Conservation (phyloP, 352 stramenopile species). For the Globisporangium radiosum region DNA sequence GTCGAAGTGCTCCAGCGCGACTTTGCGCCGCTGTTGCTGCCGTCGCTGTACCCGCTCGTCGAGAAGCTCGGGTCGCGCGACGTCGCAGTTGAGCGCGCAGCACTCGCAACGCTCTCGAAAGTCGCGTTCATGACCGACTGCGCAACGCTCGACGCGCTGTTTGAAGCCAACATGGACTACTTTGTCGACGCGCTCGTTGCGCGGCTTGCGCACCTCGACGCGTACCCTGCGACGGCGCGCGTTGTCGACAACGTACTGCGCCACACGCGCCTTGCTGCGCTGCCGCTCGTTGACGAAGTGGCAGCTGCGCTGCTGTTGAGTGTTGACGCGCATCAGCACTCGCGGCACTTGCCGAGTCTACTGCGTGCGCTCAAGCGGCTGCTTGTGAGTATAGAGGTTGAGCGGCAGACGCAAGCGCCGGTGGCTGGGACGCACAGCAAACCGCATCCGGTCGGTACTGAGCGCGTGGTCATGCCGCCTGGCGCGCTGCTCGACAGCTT, state of each 20-base stretch:
- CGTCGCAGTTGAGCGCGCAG: slow-evolving; percentile 58
- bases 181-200: slow-evolving; percentile 76
- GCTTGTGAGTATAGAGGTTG: slow-evolving; percentile 31
- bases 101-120: slow-evolving; percentile 60
- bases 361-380: slow-evolving; percentile 61
- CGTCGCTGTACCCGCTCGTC: slow-evolving; percentile 76
- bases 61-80: slow-evolving; percentile 66
- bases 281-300: slow-evolving; percentile 76
- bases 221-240: slow-evolving; percentile 62
- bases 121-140: slow-evolving; percentile 58
- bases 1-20: slow-evolving; percentile 47
- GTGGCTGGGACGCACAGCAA: not conserved
- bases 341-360: slow-evolving; percentile 33
- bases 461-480: not conserved
- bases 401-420: slow-evolving; percentile 1
- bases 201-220: slow-evolving; percentile 62
- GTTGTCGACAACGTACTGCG: slow-evolving; percentile 68
- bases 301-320: slow-evolving; percentile 56
- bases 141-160: slow-evolving; percentile 48
- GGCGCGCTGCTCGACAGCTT: slow-evolving; percentile 36
- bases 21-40: slow-evolving; percentile 60
- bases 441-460: not conserved
- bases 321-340: slow-evolving; percentile 75
- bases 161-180: slow-evolving; percentile 84
- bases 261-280: slow-evolving; percentile 53